phyloP scores from a whole-genome alignment of 306 rosid genomes.

The Cucurbita moschata region DNA sequence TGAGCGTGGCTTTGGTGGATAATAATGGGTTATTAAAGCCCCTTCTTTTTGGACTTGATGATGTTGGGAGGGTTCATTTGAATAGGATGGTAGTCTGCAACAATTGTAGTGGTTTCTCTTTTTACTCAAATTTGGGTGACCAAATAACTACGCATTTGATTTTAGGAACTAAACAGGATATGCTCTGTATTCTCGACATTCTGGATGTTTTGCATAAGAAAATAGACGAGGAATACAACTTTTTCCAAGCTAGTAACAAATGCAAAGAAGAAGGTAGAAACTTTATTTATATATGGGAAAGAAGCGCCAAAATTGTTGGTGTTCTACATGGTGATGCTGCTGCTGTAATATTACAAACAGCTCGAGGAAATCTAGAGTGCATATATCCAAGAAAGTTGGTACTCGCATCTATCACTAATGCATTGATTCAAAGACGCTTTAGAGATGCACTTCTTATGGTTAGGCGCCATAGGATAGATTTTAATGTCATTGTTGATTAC shows the following conservation, averaged over 20 bases:
- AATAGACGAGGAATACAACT: constrained; percentile 34
- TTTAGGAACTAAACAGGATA: constrained; percentile 71
- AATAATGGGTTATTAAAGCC: constrained; percentile 38
- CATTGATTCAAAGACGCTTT: constrained; percentile 63
- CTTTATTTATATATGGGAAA: constrained; percentile 76
- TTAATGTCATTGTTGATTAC: constrained; percentile 69
- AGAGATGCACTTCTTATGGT: constrained; percentile 81
- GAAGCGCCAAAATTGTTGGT: constrained; percentile 78
- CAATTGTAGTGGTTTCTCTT: constrained; percentile 74
- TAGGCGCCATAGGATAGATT: constrained; percentile 93
- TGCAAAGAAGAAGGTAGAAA: constrained; percentile 37
- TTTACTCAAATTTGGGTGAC: constrained; percentile 78
- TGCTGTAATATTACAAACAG: constrained; percentile 59
- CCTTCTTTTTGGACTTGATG: constrained; percentile 65
- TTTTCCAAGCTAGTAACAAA: constrained; percentile 28
- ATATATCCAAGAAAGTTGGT: constrained; percentile 83
- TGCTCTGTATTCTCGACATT: constrained; percentile 63
- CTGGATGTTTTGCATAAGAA: constrained; percentile 47
- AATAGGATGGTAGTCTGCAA: constrained; percentile 55
- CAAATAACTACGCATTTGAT: constrained; percentile 59
- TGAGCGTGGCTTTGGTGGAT: constrained; percentile 46
- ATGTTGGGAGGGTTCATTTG: constrained; percentile 59
- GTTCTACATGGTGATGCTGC: constrained; percentile 86
- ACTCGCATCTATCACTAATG: constrained; percentile 61
- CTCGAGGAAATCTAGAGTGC: constrained; percentile 85